Evolutionary conservation across 345 rosid species (phyloP), one percentile per base, ranked within the genome.

Genomic region (Limnanthes douglasii): DNA sequence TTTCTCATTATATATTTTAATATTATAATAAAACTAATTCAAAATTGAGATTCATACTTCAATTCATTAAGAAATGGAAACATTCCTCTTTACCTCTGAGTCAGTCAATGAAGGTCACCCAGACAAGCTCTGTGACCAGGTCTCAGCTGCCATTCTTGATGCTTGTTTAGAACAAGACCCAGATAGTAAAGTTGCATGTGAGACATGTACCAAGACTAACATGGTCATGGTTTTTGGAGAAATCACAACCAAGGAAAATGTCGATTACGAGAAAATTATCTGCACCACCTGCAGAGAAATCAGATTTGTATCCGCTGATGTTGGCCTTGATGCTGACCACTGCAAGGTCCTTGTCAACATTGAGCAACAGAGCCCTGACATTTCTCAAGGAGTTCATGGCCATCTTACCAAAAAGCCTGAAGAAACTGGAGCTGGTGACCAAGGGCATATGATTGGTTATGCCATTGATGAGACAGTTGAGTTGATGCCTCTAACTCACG

Each of bases 21-120:
- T n/a, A n/a, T n/a, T n/a, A n/a, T n/a, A n/a, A n/a, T n/a, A n/a
- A n/a, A n/a, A n/a, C n/a, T n/a, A n/a, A n/a, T n/a, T n/a, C n/a
- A n/a, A n/a, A n/a, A n/a, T n/a, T n/a, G n/a, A n/a, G n/a, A n/a
- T n/a, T n/a, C n/a, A n/a, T n/a, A n/a, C n/a, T n/a, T n/a, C n/a
- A n/a, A n/a, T n/a, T n/a, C n/a, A n/a, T n/a, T n/a, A n/a, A 34
- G 38, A 28, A 46, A 61, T 67, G 73, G 69, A 67, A 51, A 62
- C 69, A 20, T 67, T 67, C 56, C 59, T 67, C 23, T 67, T 58
- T 18, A 67, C 73, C 32, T 67, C 73, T 1, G 73, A 67, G 35
- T 67, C 69, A 0, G 73, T 67, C 13, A 67, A 67, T 37, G 73
- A 67, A 65, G 73, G 73, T 5, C 73, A 67, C 25, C 73, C 73